Conservation (phyloP, 192 early-diverging fungal genomes). For the Coemansia sp. region DNA sequence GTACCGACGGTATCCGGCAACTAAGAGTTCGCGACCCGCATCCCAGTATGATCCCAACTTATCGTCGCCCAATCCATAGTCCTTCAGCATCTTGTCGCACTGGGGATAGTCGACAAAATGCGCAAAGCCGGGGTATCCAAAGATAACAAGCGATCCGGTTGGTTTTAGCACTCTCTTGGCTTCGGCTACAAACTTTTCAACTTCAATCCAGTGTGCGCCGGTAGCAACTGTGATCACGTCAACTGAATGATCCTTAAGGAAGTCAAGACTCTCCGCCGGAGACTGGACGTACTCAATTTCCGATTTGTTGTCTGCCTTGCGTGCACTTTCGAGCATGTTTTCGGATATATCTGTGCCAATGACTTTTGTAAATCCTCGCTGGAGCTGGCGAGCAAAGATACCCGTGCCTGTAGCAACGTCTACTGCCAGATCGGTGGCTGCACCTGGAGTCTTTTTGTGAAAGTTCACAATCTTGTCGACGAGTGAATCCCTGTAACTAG, state of each 20-base stretch:
- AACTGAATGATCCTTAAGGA: conserved; percentile 19
- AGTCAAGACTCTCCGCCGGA: conserved; percentile 25
- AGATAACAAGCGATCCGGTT: conserved; percentile 38
- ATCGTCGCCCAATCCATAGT: conserved; percentile 15
- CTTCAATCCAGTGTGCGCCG: conserved; percentile 45
- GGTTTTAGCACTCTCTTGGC: conserved; percentile 45
- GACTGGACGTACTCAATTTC: conserved; percentile 30
- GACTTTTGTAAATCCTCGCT: conserved; percentile 22
- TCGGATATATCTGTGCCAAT: conserved; percentile 43
- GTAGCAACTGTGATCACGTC: conserved; percentile 47
- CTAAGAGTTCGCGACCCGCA: conserved; percentile 23
- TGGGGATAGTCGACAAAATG: conserved; percentile 44
- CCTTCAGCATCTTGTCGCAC: conserved; percentile 29
- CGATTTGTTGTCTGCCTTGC: conserved; percentile 1
- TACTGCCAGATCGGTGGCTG: conserved; percentile 31
- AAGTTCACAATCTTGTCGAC: conserved; percentile 24
- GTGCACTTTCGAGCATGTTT: conserved; percentile 41
- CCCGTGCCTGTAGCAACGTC: conserved; percentile 54
- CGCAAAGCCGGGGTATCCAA: conserved; percentile 39
- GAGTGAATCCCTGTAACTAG: conserved; percentile 30
- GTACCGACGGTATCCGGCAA: conserved; percentile 28
- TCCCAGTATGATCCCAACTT: conserved; percentile 26
- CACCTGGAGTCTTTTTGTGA: conserved; percentile 27
- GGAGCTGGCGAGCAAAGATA: conserved; percentile 42
- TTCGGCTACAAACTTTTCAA: conserved; percentile 26